Evolutionary conservation across 768 basidiomycete species (phyloP).

Genomic region (Holtermanniella nyarrowii): DNA sequence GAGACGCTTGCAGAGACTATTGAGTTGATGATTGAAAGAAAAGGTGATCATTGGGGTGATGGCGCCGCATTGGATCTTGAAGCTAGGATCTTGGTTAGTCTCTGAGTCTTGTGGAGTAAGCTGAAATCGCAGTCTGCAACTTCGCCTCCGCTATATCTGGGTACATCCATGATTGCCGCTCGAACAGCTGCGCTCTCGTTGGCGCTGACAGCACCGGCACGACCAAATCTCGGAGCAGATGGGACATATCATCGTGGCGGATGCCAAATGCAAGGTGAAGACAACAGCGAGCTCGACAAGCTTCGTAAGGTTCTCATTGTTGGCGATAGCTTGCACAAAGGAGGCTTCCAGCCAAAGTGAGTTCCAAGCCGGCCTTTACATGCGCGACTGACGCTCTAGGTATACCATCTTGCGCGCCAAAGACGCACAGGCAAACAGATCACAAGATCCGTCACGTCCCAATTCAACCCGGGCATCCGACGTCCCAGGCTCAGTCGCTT

Average conservation of each 20-base stretch:
- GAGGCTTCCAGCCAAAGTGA: slow-evolving; percentile 28
- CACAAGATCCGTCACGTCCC: slow-evolving; percentile 1
- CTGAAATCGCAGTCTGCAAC: slow-evolving; percentile 34
- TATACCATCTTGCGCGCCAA: slow-evolving; percentile 15
- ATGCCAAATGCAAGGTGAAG: not conserved
- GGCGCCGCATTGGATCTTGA: slow-evolving; percentile 41
- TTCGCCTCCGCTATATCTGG: slow-evolving; percentile 40
- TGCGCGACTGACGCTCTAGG: not conserved
- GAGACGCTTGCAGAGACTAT: slow-evolving; percentile 29
- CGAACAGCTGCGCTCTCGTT: slow-evolving; percentile 38
- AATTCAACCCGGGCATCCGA: slow-evolving; percentile 5
- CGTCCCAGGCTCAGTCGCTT: not conserved
- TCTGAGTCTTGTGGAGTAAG: not conserved
- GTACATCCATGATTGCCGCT: slow-evolving; percentile 36
- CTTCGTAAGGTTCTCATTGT: slow-evolving; percentile 24
- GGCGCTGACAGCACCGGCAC: slow-evolving; percentile 30
- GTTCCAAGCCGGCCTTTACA: not conserved
- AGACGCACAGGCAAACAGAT: slow-evolving; percentile 16
- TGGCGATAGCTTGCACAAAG: slow-evolving; percentile 12
- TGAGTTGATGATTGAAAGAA: slow-evolving; percentile 24
- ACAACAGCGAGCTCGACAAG: slow-evolving; percentile 14
- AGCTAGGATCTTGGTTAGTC: slow-evolving; percentile 41
- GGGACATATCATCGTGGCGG: slow-evolving; percentile 11
- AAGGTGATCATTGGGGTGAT: slow-evolving; percentile 36
- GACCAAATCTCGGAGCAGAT: slow-evolving; percentile 26